These are phyloP conservation scores for Vitis cinerea DNA, from an alignment of 164 flowering plant genomes.

Conservation along the genomic window DNA sequence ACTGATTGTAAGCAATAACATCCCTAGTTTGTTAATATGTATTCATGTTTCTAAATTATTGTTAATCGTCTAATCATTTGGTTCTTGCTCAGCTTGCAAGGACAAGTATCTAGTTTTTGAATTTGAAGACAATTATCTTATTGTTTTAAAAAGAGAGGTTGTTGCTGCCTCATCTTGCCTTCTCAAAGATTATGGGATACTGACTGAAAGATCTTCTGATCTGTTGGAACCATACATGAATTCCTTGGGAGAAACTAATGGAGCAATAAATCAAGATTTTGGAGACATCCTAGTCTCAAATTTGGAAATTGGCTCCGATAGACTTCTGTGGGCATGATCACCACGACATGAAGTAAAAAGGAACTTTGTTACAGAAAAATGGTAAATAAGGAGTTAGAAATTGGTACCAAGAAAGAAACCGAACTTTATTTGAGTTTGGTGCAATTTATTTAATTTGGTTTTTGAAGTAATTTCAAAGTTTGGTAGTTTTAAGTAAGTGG, in stretches of 20 bases:
- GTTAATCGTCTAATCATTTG: constrained; percentile 2
- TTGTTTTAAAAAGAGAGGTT: constrained; percentile 72
- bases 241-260: constrained; percentile 33
- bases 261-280: constrained; percentile 31
- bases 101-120: constrained; percentile 78
- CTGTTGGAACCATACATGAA: constrained; percentile 71
- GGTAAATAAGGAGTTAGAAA: no score
- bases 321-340: constrained; percentile 73
- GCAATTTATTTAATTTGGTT: no score
- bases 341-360: no score
- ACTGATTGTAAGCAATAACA: constrained; percentile 64
- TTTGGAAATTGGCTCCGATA: constrained; percentile 79
- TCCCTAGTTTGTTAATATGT: background rate
- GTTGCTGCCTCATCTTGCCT: constrained; percentile 58
- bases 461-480: no score
- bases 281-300: constrained; percentile 71
- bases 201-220: constrained; percentile 78
- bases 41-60: background rate
- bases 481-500: no score
- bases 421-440: no score
- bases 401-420: no score
- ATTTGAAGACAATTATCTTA: constrained; percentile 86
- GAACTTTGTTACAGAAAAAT: no score
- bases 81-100: constrained; percentile 60
- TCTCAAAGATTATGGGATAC: constrained; percentile 83